phyloP scores from a whole-genome alignment of 2,329 filamentous ascomycete species.

The Neonectria magnoliae region DNA sequence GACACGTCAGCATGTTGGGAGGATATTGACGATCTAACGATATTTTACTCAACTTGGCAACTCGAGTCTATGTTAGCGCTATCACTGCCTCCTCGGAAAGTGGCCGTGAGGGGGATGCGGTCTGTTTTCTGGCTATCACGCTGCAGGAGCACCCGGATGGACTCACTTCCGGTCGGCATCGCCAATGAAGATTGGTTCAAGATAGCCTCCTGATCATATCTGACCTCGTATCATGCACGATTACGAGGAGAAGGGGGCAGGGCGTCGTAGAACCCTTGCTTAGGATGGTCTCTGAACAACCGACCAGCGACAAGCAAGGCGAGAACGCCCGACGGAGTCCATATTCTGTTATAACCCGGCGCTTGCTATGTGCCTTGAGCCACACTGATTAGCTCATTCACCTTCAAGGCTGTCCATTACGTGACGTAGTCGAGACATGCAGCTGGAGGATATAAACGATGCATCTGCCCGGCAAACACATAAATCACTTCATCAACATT shows the following conservation, averaged over 20 bases:
- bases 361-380: not conserved
- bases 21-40: not conserved
- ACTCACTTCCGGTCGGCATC: not conserved
- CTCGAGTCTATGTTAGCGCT: not conserved
- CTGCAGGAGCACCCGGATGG: not conserved
- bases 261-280: not conserved
- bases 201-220: slow-evolving; percentile 6
- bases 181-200: not conserved
- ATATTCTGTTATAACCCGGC: not conserved
- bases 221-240: not conserved
- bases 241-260: slow-evolving; percentile 8
- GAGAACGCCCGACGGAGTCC: not conserved
- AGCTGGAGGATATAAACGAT: no score
- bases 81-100: slow-evolving; percentile 2
- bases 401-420: not conserved
- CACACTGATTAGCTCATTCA: not conserved
- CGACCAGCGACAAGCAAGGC: not conserved
- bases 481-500: no score
- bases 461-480: no score
- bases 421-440: no score
- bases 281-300: slow-evolving; percentile 4
- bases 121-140: slow-evolving; percentile 1
- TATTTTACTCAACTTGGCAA: slow-evolving; percentile 4
- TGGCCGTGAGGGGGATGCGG: not conserved
- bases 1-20: not conserved